Evolutionary conservation across 2,329 filamentous ascomycete genomes (phyloP).

Genomic region (Xylariales sp.): DNA sequence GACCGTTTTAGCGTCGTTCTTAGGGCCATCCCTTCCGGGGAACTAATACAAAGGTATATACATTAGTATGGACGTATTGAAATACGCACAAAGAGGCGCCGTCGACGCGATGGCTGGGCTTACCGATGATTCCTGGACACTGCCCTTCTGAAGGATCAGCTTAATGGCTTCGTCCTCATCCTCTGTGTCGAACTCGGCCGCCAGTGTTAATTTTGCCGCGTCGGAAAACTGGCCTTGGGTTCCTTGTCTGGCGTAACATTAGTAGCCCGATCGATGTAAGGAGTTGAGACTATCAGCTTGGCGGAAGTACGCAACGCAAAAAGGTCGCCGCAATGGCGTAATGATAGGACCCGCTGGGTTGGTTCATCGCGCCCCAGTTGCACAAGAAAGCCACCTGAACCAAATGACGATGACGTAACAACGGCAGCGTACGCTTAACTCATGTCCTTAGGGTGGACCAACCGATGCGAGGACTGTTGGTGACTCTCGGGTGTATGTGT

Average conservation of each 20-base stretch:
- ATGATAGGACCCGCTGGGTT: neutral
- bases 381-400: neutral
- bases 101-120: conserved; percentile 30
- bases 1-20: conserved; percentile 63
- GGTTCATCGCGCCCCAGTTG: neutral
- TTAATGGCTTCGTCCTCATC: conserved; percentile 84
- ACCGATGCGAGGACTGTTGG: neutral
- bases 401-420: neutral
- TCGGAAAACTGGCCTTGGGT: conserved; percentile 81
- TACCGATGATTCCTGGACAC: conserved; percentile 71
- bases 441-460: neutral
- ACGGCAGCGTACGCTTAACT: neutral
- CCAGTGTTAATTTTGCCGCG: conserved; percentile 79
- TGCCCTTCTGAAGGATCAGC: conserved; percentile 82
- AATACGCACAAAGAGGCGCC: neutral
- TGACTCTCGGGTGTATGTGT: neutral
- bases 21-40: conserved; percentile 62
- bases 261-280: conserved; percentile 26
- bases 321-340: neutral
- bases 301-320: neutral
- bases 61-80: neutral
- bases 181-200: conserved; percentile 87
- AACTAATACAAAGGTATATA: conserved; percentile 53
- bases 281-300: neutral
- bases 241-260: conserved; percentile 74